A percentile compares a stretch with the other conserved stretches of the same genome.
Evolutionary conservation across 2,329 filamentous ascomycete species (phyloP).

Genomic region (Geosmithia morbida): DNA sequence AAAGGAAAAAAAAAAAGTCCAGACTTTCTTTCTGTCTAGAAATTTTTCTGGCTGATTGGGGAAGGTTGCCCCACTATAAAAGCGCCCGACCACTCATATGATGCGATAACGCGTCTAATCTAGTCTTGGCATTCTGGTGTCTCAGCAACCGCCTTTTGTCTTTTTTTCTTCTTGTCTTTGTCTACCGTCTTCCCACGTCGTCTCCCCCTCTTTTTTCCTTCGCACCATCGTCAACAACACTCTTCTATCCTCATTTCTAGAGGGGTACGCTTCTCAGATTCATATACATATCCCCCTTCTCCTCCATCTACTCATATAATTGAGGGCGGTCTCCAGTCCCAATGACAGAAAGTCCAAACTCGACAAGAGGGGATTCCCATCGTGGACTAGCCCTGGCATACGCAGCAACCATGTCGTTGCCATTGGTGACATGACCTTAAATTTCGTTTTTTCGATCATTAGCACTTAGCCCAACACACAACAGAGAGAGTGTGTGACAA

Average conservation of each 20-base stretch:
- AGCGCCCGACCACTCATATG: conserved; percentile 9
- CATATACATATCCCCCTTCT: conserved; percentile 16
- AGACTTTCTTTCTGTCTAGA: conserved; percentile 8
- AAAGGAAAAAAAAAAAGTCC: not conserved
- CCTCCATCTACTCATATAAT: conserved; percentile 16
- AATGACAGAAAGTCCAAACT: conserved; percentile 25
- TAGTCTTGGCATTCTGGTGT: conserved; percentile 11
- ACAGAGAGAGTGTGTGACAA: not conserved
- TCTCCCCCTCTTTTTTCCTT: too few relatives aligned
- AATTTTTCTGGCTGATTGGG: conserved; percentile 14
- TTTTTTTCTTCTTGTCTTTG: too few relatives aligned
- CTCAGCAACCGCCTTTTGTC: conserved; percentile 12
- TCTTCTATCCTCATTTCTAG: too few relatives aligned
- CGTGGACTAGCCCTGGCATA: conserved; percentile 29
- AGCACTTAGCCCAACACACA: not conserved
- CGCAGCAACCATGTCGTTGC: conserved; percentile 38
- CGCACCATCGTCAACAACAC: too few relatives aligned
- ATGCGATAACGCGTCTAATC: conserved; percentile 16
- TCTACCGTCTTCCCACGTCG: not conserved
- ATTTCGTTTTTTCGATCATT: not conserved
- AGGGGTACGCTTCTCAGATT: not conserved
- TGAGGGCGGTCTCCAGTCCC: conserved; percentile 34
- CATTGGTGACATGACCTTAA: conserved; percentile 39
- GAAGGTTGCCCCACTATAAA: conserved; percentile 2
- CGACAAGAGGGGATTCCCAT: conserved; percentile 26